Evolutionary conservation across 78 protist genomes (phyloP).

Genomic region (Dictyostelium discoideum): DNA sequence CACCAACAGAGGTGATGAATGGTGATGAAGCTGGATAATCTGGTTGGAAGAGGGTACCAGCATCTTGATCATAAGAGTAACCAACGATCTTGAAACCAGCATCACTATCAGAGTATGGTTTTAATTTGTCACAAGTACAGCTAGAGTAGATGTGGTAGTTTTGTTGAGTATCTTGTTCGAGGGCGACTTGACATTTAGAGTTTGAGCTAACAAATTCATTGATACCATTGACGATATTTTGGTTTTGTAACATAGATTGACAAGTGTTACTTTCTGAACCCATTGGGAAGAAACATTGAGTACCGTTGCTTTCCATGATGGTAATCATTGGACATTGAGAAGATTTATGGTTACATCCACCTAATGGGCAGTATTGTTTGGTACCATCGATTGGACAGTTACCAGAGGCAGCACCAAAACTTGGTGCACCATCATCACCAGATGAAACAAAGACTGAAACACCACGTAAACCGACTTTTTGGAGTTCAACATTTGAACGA

Average conservation of each 20-base stretch:
- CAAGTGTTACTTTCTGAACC: constrained; percentile 39
- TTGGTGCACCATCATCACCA: constrained; percentile 90
- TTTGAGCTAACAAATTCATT: constrained; percentile 1
- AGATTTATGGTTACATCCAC: constrained; percentile 58
- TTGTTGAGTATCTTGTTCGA: constrained; percentile 32
- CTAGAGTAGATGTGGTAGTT: constrained; percentile 54
- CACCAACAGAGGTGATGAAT: constrained; percentile 71
- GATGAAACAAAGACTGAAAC: constrained; percentile 71
- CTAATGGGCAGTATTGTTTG: constrained; percentile 69
- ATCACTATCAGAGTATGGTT: not conserved
- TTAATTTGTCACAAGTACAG: constrained; percentile 31
- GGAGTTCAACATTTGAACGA: constrained; percentile 65
- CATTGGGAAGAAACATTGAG: constrained; percentile 81
- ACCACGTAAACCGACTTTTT: constrained; percentile 81
- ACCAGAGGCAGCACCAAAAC: constrained; percentile 62
- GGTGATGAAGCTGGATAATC: constrained; percentile 84
- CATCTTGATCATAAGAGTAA: not conserved
- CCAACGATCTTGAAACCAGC: constrained; percentile 23
- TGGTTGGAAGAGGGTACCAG: constrained; percentile 68
- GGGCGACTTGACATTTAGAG: not conserved
- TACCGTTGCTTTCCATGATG: constrained; percentile 24
- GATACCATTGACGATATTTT: not conserved
- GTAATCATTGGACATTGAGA: constrained; percentile 45
- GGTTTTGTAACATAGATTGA: not conserved
- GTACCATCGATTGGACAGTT: constrained; percentile 70